Evolutionary conservation across 2,329 filamentous ascomycete genomes (phyloP), one percentile per base, ranked within the genome.

Genomic region (Thyridium curvatum): DNA sequence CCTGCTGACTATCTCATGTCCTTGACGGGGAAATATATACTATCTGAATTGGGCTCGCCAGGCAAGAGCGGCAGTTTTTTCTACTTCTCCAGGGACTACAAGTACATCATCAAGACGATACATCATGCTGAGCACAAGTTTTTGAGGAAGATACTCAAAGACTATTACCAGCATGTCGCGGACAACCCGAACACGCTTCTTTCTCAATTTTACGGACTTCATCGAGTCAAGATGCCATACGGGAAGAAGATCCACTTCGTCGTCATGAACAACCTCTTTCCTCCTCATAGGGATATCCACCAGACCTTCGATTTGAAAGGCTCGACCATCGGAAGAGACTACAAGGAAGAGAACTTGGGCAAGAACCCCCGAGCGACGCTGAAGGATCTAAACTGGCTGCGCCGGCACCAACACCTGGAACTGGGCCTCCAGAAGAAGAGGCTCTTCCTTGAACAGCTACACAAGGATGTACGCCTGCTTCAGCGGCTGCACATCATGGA

Each of bases 21-120:
- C 8, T 69, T 98, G 54, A 97, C 93, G 12, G 93, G 90, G 62
- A 98, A 98, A 66, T 98, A 98, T 64, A 97, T 98, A 40, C 74
- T 98, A 47, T 97, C 93, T 5, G 93, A 98, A 62, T 76, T 98
- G 42, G 93, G 93, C 29, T 97, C 93, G 4, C 93, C 93, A 2
- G 93, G 93, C 43, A 98, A 98, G 71, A 96, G 90, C 61, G 93
- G 93, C 48, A 97, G 90, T 62, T 98, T 98, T 69, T 98, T 98
- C 68, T 98, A 98, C 71, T 98, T 97, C 66, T 97, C 93, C 35
- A 78, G 93, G 54, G 93, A 98, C 65, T 98, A 98, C 74, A 97
- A 96, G 66, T 98, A 98, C 66, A 98, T 98, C 65, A 98, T 98
- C 77, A 98, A 98, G 67, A 98, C 93, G 16, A 97, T 98, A 50